phyloP scores from a whole-genome alignment of 2,329 filamentous ascomycete species.

The Penicillium glabrum region DNA sequence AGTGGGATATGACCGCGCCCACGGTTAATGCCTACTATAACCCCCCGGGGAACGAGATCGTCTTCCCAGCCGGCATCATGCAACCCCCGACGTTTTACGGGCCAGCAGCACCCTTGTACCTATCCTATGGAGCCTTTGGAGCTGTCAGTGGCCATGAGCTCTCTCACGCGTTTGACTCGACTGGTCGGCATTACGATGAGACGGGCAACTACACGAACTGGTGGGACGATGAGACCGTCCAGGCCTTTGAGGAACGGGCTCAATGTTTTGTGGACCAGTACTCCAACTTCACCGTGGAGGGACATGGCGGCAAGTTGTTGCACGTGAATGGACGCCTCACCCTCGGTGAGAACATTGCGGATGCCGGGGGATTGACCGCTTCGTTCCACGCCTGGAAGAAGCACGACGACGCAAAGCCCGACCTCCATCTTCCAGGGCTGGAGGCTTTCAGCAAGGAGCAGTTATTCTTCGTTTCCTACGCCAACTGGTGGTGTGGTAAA shows the following conservation, averaged over 20 bases:
- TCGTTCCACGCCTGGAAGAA: conserved; percentile 67
- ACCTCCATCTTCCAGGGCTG: conserved; percentile 60
- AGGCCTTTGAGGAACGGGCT: conserved; percentile 58
- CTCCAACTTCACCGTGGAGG: conserved; percentile 58
- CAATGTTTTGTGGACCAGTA: conserved; percentile 71
- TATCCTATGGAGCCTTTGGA: conserved; percentile 69
- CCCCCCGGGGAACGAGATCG: conserved; percentile 65
- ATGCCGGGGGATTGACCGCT: conserved; percentile 65
- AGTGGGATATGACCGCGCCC: conserved; percentile 62
- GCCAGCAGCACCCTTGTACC: conserved; percentile 59
- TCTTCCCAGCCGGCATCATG: conserved; percentile 69
- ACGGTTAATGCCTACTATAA: conserved; percentile 69
- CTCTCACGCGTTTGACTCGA: conserved; percentile 68
- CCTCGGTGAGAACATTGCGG: conserved; percentile 70
- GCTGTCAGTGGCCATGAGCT: conserved; percentile 68
- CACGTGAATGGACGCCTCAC: conserved; percentile 65
- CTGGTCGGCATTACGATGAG: conserved; percentile 64
- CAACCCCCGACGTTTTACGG: conserved; percentile 67
- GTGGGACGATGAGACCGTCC: conserved; percentile 63
- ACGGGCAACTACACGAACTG: conserved; percentile 65
- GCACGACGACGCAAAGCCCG: conserved; percentile 52
- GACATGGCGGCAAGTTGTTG: conserved; percentile 56
- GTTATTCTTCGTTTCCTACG: conserved; percentile 67
- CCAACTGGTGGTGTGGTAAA: conserved; percentile 68
- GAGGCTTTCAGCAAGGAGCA: conserved; percentile 65